A percentile compares a stretch with the other conserved stretches of the same genome.
These are phyloP conservation scores for Micractinium conductrix DNA, from an alignment of 139 green algal genomes.

Conservation along the genomic window DNA sequence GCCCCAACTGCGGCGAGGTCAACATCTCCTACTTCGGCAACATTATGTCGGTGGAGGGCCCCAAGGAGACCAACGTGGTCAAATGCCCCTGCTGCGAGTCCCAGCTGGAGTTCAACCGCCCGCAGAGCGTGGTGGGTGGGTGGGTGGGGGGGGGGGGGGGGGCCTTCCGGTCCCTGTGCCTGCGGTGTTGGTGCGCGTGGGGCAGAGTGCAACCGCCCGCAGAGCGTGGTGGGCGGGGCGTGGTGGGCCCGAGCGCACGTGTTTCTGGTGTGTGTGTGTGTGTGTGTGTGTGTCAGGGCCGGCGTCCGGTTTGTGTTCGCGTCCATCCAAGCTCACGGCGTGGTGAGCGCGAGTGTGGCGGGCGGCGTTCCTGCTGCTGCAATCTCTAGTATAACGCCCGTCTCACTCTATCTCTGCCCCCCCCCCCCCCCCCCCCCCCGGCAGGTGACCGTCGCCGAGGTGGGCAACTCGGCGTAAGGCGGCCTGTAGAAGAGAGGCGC, in stretches of 20 bases:
- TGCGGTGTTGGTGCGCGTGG: not conserved
- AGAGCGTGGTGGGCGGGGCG: too few relatives aligned
- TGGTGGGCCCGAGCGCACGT: not conserved
- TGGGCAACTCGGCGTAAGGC: not conserved
- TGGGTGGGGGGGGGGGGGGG: not conserved
- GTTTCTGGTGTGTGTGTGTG: too few relatives aligned
- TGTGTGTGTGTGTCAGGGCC: too few relatives aligned
- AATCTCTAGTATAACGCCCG: too few relatives aligned
- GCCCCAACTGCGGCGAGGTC: conserved; percentile 81
- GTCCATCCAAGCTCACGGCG: not conserved
- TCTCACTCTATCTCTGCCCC: not conserved
- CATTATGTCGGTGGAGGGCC: conserved; percentile 75
- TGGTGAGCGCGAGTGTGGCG: too few relatives aligned
- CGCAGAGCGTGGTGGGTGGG: conserved; percentile 3
- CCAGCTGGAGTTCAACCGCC: conserved; percentile 16
- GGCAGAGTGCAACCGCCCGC: too few relatives aligned
- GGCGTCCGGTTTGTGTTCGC: too few relatives aligned
- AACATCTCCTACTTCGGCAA: conserved; percentile 90
- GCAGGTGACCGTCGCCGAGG: not conserved
- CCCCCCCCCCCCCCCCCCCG: not conserved
- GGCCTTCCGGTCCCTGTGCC: not conserved
- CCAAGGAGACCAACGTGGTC: conserved; percentile 29
- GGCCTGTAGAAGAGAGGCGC: not conserved
- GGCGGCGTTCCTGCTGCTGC: too few relatives aligned
- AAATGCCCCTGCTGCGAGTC: conserved; percentile 28